Conservation (phyloP, 73 alveolate species). For the Stentor coeruleus region DNA sequence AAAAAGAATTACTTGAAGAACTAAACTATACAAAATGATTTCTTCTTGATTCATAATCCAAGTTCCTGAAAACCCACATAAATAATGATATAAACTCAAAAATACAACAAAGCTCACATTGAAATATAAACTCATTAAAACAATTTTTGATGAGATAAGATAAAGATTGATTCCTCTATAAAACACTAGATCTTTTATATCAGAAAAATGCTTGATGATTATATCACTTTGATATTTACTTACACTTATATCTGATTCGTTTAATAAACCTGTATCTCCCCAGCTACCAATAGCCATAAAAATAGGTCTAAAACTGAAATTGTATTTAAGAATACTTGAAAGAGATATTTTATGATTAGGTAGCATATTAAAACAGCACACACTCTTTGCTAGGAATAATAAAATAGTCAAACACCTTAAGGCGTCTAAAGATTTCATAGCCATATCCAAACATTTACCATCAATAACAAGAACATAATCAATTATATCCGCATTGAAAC, state of each 20-base stretch:
- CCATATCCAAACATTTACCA: neutral
- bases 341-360: neutral
- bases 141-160: neutral
- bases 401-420: neutral
- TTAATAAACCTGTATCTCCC: neutral
- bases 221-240: neutral
- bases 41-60: no score
- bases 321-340: no score
- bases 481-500: neutral
- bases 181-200: neutral
- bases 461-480: neutral
- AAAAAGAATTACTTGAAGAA: no score
- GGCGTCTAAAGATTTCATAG: neutral
- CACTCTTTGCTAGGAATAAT: neutral
- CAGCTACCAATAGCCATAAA: neutral
- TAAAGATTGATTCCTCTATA: neutral
- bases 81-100: no score
- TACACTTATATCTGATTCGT: neutral
- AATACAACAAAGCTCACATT: neutral
- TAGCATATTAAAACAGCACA: neutral
- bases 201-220: neutral
- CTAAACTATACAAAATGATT: no score
- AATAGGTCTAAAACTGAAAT: neutral
- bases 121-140: no score
- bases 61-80: neutral